Base-by-base conservation (phyloP, 2,329 filamentous ascomycete species). In the Fusarium tupiense region DNA sequence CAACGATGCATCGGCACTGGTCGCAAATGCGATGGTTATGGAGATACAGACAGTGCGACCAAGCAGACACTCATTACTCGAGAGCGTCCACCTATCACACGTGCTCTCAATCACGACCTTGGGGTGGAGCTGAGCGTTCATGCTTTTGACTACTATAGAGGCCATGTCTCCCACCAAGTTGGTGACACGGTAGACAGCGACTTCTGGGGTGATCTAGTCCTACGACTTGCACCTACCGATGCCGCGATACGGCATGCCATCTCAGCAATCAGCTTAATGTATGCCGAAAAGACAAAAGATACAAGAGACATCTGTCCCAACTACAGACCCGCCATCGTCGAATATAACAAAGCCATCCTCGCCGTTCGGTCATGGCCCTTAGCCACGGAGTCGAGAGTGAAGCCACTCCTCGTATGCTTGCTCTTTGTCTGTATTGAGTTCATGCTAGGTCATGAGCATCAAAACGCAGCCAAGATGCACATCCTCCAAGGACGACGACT, bases 191-290 rank as follows among this genome's bases (percentile, higher is more conserved):
- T 56, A 8, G 67, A 63, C 9, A 26, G 44, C 17, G 50, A 53
- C 17, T 69, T 69, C 4, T 69, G 67, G 67, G 52, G 43, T 16
- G 19, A 44, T 16, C 26, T 69, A 2, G 67, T 69, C 5, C 8
- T 69, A 8, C 64, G 56, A 46, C 49, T 69, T 19, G 64, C 46
- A 29, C 54, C 53, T 6, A 58, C 54, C 0, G 67, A 69, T 35
- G 37, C 67, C 8, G 67, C 65, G 19, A 67, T 70, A 43, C 40
- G 67, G 9, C 50, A 70, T 31, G 43, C 67, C 9, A 44, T 69
- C 4, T 35, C 61, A 17, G 53, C 64, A 8, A 69, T 70, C 13
- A 70, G 67, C 8, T 6, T 56, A 4, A 43, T 61, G 59, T 43
- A 61, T 9, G 49, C 49, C 1, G 38, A 56, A 26, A 54, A 56